Conservation (phyloP, 2,329 filamentous ascomycete species). For the Phialophora chinensis region DNA sequence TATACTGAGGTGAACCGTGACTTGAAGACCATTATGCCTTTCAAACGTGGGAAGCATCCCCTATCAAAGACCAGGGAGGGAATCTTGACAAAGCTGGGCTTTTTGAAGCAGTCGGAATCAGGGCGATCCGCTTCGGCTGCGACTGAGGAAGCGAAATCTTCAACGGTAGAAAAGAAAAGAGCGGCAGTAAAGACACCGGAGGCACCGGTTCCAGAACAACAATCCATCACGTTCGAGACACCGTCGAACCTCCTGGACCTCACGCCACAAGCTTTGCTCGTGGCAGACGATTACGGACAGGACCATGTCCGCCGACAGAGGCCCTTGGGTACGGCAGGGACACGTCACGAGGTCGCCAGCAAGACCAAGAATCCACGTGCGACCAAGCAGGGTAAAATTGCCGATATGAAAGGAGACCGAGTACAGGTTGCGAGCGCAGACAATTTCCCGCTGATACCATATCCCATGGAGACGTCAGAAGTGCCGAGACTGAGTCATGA, state of each 20-base stretch:
- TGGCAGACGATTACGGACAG: neutral
- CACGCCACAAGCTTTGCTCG: neutral
- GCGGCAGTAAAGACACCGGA: neutral
- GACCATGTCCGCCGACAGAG: neutral
- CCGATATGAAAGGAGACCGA: constrained; percentile 18
- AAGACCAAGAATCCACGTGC: neutral
- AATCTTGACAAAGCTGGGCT: constrained; percentile 15
- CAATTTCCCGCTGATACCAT: constrained; percentile 59
- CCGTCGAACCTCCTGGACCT: neutral
- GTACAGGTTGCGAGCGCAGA: constrained; percentile 41
- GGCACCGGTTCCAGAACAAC: neutral
- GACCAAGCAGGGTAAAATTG: neutral
- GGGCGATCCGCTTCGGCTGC: neutral
- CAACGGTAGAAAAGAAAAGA: neutral
- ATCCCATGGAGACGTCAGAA: constrained; percentile 34
- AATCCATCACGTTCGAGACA: constrained; percentile 8
- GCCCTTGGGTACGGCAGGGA: too few species aligned
- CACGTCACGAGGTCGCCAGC: too few species aligned
- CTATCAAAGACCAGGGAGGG: neutral
- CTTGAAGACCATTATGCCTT: constrained; percentile 10
- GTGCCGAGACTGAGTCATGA: constrained; percentile 51
- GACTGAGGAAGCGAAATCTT: neutral
- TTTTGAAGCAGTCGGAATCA: neutral
- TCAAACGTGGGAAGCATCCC: constrained; percentile 11
- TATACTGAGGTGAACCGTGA: constrained; percentile 23